Percentiles rank a stretch among this genome's conserved stretches.
These are phyloP conservation scores for Clarireedia sp. DNA, from an alignment of 2,329 filamentous ascomycete genomes.

Conservation along the genomic window DNA sequence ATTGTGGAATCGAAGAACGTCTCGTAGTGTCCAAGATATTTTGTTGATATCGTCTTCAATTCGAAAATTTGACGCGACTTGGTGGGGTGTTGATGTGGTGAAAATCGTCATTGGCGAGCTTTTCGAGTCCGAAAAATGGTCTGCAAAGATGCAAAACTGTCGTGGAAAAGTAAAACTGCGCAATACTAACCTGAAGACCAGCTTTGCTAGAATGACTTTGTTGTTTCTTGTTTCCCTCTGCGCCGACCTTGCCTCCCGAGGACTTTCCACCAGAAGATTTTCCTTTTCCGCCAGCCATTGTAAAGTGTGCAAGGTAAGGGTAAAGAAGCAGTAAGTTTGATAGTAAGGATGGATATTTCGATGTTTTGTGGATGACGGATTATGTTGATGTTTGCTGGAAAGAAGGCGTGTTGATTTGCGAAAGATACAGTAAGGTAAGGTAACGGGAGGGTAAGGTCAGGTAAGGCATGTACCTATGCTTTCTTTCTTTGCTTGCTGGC, in stretches of 20 bases:
- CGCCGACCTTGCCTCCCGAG: conserved; percentile 31
- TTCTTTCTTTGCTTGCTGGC: conserved; percentile 5
- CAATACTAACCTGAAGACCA: conserved; percentile 31
- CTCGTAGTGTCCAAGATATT: not conserved
- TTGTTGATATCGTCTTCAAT: conserved; percentile 9
- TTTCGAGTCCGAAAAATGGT: not conserved
- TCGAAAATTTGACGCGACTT: conserved; percentile 23
- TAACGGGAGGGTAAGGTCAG: conserved; percentile 3
- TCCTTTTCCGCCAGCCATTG: conserved; percentile 32
- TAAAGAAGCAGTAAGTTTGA: conserved; percentile 11
- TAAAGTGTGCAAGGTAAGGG: conserved; percentile 2
- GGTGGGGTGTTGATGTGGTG: conserved; percentile 21
- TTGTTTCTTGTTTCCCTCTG: conserved; percentile 30
- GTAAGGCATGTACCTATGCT: conserved; percentile 1
- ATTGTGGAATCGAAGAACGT: not conserved
- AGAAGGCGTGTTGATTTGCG: conserved; percentile 6
- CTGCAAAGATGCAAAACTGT: not conserved
- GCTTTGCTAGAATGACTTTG: conserved; percentile 32
- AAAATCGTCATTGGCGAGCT: conserved; percentile 9
- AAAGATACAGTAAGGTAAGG: conserved; percentile 7
- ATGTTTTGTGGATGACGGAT: conserved; percentile 1
- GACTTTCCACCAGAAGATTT: conserved; percentile 32
- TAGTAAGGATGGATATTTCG: conserved; percentile 6
- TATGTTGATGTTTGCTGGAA: conserved; percentile 11
- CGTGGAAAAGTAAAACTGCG: not conserved